phyloP scores from a whole-genome alignment of 2,329 filamentous ascomycete species.

The Cladosporium sp. region DNA sequence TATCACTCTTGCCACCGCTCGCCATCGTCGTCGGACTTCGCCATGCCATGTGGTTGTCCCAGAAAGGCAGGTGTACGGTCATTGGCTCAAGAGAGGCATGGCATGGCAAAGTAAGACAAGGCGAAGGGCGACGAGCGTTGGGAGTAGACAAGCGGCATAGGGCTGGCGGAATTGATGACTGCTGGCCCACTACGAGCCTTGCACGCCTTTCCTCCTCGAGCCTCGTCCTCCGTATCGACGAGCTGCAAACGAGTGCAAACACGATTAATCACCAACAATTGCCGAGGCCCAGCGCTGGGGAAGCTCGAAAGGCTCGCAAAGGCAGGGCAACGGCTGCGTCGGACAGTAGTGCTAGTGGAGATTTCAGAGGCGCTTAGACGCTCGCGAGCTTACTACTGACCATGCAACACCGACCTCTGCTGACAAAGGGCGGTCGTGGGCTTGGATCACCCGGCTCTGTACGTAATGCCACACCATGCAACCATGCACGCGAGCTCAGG shows the following conservation, averaged over 20 bases:
- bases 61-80: conserved; percentile 2
- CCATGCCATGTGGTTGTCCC: conserved; percentile 5
- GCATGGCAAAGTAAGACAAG: neutral
- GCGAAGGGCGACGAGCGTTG: neutral
- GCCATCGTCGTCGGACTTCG: conserved; percentile 9
- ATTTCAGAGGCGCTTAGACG: neutral
- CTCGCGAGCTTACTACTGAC: conserved; percentile 9
- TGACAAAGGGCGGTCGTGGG: conserved; percentile 12
- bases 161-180: neutral
- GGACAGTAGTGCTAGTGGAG: neutral
- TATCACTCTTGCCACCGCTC: neutral
- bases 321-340: neutral
- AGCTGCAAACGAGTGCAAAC: neutral
- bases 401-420: neutral
- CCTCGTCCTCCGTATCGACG: neutral
- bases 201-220: neutral
- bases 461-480: conserved; percentile 11
- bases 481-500: neutral
- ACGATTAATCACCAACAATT: neutral
- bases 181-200: neutral
- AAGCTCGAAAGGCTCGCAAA: no score
- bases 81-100: neutral
- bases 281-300: neutral
- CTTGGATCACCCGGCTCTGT: conserved; percentile 7
- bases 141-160: conserved; percentile 1